Evolutionary conservation across 2,329 filamentous ascomycete genomes (phyloP).

Genomic region (Penicillium sp.): DNA sequence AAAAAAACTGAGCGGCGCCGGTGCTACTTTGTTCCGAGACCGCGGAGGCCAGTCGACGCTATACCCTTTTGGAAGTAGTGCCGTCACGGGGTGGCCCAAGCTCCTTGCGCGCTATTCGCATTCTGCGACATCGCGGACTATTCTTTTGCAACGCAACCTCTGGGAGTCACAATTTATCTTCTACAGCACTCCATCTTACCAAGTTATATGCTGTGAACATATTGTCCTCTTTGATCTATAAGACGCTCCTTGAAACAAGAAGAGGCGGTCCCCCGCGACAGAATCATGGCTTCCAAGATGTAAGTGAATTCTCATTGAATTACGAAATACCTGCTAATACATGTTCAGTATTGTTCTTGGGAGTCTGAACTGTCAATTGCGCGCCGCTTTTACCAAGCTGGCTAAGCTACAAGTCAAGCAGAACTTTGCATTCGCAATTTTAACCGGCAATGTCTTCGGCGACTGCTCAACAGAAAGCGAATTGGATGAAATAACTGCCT

Average conservation of each 20-base stretch:
- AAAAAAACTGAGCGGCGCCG: slow-evolving; percentile 45
- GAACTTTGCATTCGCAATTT: slow-evolving; percentile 80
- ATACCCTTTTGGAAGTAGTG: slow-evolving; percentile 4
- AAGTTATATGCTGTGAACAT: too few species aligned
- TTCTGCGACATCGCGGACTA: not conserved
- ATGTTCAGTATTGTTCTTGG: slow-evolving; percentile 72
- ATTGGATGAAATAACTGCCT: slow-evolving; percentile 64
- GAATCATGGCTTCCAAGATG: slow-evolving; percentile 62
- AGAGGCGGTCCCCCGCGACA: not conserved
- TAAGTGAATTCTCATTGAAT: slow-evolving; percentile 31
- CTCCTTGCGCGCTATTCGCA: slow-evolving; percentile 25
- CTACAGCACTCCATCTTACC: too few species aligned
- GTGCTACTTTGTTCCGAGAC: slow-evolving; percentile 34
- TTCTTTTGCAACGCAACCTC: too few species aligned
- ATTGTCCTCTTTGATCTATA: too few species aligned
- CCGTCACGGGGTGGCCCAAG: slow-evolving; percentile 40
- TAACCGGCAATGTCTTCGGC: slow-evolving; percentile 82
- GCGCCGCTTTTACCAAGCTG: slow-evolving; percentile 77
- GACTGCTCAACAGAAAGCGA: slow-evolving; percentile 52
- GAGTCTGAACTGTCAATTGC: slow-evolving; percentile 77
- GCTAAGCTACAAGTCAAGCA: slow-evolving; percentile 83
- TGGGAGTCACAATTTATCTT: too few species aligned
- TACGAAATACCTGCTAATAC: slow-evolving; percentile 20
- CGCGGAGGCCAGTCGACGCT: slow-evolving; percentile 27
- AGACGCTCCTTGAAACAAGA: not conserved